These are phyloP conservation scores for Silene latifolia DNA, from an alignment of 148 eudicot genomes.

Conservation along the genomic window DNA sequence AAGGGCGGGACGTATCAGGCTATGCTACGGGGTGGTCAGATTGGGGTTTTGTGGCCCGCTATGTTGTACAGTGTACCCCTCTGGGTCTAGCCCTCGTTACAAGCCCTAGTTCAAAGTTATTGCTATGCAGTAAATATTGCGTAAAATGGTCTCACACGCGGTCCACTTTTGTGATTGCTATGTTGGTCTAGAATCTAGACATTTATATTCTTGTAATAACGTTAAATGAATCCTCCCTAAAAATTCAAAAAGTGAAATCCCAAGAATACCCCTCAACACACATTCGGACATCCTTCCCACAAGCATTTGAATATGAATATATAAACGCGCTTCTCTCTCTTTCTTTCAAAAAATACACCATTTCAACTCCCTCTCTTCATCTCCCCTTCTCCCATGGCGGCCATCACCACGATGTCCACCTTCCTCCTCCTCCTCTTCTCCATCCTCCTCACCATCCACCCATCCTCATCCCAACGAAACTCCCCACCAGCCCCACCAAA, in stretches of 20 bases:
- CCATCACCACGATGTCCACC: neutral
- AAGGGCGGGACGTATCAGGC: too few species aligned
- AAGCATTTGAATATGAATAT: slow-evolving; percentile 11
- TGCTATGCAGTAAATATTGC: too few species aligned
- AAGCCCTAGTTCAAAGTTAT: too few species aligned
- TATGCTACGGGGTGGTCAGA: too few species aligned
- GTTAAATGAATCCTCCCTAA: too few species aligned
- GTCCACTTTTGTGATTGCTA: too few species aligned
- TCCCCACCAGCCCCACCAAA: neutral
- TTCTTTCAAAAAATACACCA: neutral
- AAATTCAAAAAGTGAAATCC: neutral
- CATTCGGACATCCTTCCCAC: slow-evolving; percentile 2
- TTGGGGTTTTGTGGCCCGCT: too few species aligned
- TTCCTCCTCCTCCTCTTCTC: neutral
- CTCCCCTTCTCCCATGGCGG: neutral
- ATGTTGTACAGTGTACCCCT: too few species aligned
- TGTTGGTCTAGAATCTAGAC: too few species aligned
- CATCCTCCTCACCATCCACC: neutral
- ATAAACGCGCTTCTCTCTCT: slow-evolving; percentile 20
- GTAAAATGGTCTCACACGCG: too few species aligned
- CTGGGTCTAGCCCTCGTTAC: too few species aligned
- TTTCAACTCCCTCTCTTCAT: neutral
- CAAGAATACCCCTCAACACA: neutral
- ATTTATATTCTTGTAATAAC: too few species aligned
- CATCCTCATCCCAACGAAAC: neutral